These are phyloP conservation scores for Boletellus ananas DNA, from an alignment of 768 basidiomycete species.

Conservation along the genomic window DNA sequence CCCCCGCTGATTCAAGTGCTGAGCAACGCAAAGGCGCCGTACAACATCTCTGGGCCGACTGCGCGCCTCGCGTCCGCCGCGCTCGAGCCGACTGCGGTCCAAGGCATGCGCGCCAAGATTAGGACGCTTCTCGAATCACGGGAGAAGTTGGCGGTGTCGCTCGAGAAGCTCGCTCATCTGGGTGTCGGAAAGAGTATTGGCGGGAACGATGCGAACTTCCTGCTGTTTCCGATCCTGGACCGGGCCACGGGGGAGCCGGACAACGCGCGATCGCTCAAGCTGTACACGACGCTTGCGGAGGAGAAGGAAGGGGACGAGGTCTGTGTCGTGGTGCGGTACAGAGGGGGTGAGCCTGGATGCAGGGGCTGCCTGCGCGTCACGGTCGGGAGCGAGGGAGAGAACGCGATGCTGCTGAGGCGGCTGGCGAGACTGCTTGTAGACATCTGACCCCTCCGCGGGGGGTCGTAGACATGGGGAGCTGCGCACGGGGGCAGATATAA, in stretches of 20 bases:
- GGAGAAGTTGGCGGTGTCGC: slow-evolving; percentile 43
- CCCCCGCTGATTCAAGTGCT: slow-evolving; percentile 89
- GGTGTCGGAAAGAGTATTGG: slow-evolving; percentile 73
- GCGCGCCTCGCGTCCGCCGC: slow-evolving; percentile 79
- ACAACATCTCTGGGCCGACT: slow-evolving; percentile 91
- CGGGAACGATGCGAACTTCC: slow-evolving; percentile 85
- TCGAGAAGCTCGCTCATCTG: slow-evolving; percentile 45
- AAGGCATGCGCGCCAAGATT: slow-evolving; percentile 63
- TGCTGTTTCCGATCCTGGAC: slow-evolving; percentile 73
- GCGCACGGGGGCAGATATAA: background rate
- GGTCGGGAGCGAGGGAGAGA: slow-evolving; percentile 82
- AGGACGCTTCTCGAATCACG: slow-evolving; percentile 58
- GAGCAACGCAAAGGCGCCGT: slow-evolving; percentile 94
- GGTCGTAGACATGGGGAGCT: background rate
- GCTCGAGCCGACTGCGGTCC: slow-evolving; percentile 61
- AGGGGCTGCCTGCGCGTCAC: slow-evolving; percentile 86
- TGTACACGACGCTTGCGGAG: slow-evolving; percentile 85
- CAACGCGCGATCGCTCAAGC: slow-evolving; percentile 52
- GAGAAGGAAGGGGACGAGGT: slow-evolving; percentile 73
- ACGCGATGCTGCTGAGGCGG: slow-evolving; percentile 51
- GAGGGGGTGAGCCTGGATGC: slow-evolving; percentile 86
- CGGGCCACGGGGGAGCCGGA: slow-evolving; percentile 41
- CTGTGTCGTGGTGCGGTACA: slow-evolving; percentile 86
- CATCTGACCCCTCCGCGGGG: slow-evolving; percentile 13
- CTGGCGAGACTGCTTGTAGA: slow-evolving; percentile 45